Conservation (phyloP, 2,329 filamentous ascomycete species). For the Cercospora berteroae region DNA sequence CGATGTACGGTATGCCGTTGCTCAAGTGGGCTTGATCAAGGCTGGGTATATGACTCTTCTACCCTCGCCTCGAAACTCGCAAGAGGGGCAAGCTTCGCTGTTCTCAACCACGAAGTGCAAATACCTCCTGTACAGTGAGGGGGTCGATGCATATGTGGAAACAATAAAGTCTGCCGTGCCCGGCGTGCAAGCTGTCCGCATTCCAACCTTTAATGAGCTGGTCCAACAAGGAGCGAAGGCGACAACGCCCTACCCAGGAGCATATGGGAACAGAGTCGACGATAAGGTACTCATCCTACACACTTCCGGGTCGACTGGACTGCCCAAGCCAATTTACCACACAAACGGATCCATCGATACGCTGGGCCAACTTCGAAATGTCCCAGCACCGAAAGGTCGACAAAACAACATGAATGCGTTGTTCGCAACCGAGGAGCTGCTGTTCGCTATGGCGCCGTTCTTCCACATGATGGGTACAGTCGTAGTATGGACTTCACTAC, state of each 20-base stretch:
- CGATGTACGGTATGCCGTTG: conserved; percentile 27
- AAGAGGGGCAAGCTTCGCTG: conserved; percentile 22
- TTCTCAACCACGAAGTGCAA: conserved; percentile 21
- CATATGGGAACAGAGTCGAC: conserved; percentile 11
- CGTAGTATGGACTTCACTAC: conserved; percentile 14
- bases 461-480: conserved; percentile 26
- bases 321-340: conserved; percentile 25
- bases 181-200: conserved; percentile 17
- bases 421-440: conserved; percentile 9
- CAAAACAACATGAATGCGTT: conserved; percentile 14
- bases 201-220: conserved; percentile 21
- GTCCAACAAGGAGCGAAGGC: conserved; percentile 8
- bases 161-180: conserved; percentile 23
- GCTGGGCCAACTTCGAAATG: conserved; percentile 9
- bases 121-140: conserved; percentile 19
- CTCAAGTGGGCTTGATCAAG: conserved; percentile 26
- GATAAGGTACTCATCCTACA: conserved; percentile 23
- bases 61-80: conserved; percentile 20
- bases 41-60: conserved; percentile 30
- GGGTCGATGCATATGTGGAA: conserved; percentile 24
- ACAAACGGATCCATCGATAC: conserved; percentile 23
- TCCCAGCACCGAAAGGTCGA: conserved; percentile 13
- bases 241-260: neutral
- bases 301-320: conserved; percentile 25
- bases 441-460: conserved; percentile 20